Base-by-base conservation (phyloP, 2,329 filamentous ascomycete species). In the Pestalotiopsis sp. region DNA sequence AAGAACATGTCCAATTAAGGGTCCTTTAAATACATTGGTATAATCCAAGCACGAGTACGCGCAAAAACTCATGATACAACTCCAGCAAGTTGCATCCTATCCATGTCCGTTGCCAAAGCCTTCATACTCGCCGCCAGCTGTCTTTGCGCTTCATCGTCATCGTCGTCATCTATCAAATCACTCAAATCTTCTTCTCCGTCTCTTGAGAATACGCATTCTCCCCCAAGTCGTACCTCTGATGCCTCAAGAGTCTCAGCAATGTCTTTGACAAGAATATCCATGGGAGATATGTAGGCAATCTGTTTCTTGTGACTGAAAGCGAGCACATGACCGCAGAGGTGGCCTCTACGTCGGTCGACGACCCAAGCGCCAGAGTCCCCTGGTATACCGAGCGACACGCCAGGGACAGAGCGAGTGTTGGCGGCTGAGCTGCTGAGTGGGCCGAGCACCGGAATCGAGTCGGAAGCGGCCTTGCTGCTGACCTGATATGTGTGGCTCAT, bases 301-400 rank as follows among this genome's bases (percentile, higher is more conserved):
- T 89, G 89, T 76, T 93, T 95, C 70, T 91, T 89, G 71, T 90
- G 88, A 73, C 92, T 95, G 90, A 92, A 97, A 0, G 95, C 95
- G 13, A 98, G 85, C 0, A 98, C 93, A 75, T 98, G 95, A 0
- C 95, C 95, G 74, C 94, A 96, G 3, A 98, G 89, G 49, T 90
- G 88, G 1, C 94, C 94, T n/a, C 90, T 86, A 5, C 87, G 86
- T 68, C 93, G 91, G 74, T 95, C 93, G 17, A 98, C 90, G 4
- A 98, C 89, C 95, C 95, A 98, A 0, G 95, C 95, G 4, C 95
- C 95, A 6, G 92, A 95, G 78, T 98, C 95, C 20, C 95, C 95
- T 2, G 95, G 95, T 13, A 96, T 89, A 2, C 89, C 89, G 31
- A 91, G 83, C 0, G 86, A 82, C 0, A 79, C 73, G 49, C 25